Conservation (phyloP, 1,284 basidiomycete genomes). For the Kalmanozyma brasiliensis region DNA sequence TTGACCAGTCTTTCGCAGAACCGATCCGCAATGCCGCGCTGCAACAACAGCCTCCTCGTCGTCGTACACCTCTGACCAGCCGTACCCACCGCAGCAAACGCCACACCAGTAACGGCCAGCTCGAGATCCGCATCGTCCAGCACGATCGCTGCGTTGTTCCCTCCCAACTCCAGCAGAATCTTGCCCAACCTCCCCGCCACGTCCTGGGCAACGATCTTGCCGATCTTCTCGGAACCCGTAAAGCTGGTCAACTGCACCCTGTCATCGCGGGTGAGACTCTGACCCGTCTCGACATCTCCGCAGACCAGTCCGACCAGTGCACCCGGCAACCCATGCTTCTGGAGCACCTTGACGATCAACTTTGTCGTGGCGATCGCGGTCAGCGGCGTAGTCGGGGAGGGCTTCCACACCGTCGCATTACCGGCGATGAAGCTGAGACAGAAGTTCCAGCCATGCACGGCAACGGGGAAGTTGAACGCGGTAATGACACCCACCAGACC, state of each 20-base stretch:
- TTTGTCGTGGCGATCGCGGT: constrained; percentile 85
- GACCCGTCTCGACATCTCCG: constrained; percentile 83
- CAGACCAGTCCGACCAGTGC: constrained; percentile 84
- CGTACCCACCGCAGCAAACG: constrained; percentile 94
- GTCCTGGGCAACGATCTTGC: constrained; percentile 81
- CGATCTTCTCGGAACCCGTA: constrained; percentile 89
- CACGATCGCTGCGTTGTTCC: constrained; percentile 92
- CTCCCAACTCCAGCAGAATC: constrained; percentile 87
- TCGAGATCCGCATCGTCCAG: constrained; percentile 91
- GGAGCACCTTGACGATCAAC: constrained; percentile 82
- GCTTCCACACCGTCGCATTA: constrained; percentile 95
- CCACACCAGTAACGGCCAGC: constrained; percentile 85
- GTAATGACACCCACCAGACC: constrained; percentile 89
- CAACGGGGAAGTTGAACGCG: constrained; percentile 94
- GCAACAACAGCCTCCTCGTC: constrained; percentile 87
- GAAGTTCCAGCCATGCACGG: constrained; percentile 79
- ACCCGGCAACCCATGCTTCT: constrained; percentile 82
- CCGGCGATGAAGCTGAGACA: constrained; percentile 87
- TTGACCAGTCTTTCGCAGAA: constrained; percentile 81
- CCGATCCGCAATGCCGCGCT: constrained; percentile 78
- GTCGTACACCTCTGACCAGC: constrained; percentile 95
- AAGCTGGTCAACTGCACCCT: constrained; percentile 82
- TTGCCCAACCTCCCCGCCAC: constrained; percentile 86
- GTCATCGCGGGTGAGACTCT: constrained; percentile 78
- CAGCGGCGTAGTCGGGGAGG: constrained; percentile 86